Base-by-base conservation (phyloP, 2,329 filamentous ascomycete genomes). In the Zalaria obscura region DNA sequence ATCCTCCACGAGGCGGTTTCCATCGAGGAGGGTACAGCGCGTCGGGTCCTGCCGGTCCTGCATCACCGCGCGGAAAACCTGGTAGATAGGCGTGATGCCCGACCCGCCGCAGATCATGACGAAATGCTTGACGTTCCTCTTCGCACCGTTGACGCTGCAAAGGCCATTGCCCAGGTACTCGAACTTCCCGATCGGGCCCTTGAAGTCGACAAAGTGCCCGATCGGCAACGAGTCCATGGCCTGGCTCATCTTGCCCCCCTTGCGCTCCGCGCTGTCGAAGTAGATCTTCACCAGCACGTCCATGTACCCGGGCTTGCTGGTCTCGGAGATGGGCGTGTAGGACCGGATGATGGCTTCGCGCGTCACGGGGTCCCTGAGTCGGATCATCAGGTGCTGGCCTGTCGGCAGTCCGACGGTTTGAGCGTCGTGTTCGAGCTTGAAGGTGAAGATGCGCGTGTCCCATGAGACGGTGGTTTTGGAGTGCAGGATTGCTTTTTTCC, bases 81-180 rank as follows among this genome's bases (percentile, higher is more conserved):
- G 83, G 56, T 80, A 91, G 48, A 94, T 83, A 0, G 88, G 88
- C n/a, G 88, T 94, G 53, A 95, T 82, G n/a, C n/a, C n/a, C n/a
- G n/a, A n/a, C n/a, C n/a, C 88, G 9, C 74, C 88, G 51, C 84
- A 91, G 28, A 94, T 78, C 86, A 94, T 93, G 55, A 83, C 68
- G 58, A 94, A 85, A 8, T 71, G 72, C 40, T 70, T 73, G 1
- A 93, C 73, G 0, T 51, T 60, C 6, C 78, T 66, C 43, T 67
- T 57, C 18, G 65, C 68, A 0, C 73, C 73, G 28, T 73, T 73
- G 35, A 93, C 62, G 0, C 63, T 55, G 51, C 82, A 85, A 2
- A 60, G 47, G 0, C 87, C 86, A 0, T 66, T 61, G 0, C 83
- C 81, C 0, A 79, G 65, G 52, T 94, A 94, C 52, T 82, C 75